These are phyloP conservation scores for Eutrema japonicum DNA, from an alignment of 345 rosid genomes.

Conservation along the genomic window DNA sequence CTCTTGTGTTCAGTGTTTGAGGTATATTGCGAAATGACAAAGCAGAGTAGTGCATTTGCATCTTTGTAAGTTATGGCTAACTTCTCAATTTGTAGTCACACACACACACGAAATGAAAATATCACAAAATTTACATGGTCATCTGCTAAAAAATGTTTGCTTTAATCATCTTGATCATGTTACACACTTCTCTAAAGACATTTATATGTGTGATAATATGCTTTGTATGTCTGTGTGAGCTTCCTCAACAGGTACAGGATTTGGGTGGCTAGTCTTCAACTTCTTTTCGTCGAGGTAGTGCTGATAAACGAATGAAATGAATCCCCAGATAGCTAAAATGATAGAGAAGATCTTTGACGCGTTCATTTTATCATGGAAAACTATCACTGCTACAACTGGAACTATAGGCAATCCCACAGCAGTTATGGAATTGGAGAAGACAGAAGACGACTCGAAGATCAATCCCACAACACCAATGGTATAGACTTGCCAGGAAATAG, in stretches of 20 bases:
- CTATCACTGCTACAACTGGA: constrained; percentile 58
- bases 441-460: constrained; percentile 64
- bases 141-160: not conserved
- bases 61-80: constrained; percentile 7
- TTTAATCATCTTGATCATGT: constrained; percentile 1
- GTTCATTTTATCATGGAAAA: constrained; percentile 59
- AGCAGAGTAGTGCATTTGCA: constrained; percentile 6
- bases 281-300: constrained; percentile 54
- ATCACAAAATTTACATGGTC: not conserved
- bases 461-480: constrained; percentile 52
- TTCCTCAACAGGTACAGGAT: constrained; percentile 26
- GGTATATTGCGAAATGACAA: not conserved
- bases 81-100: not conserved
- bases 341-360: constrained; percentile 57
- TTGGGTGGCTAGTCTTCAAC: constrained; percentile 24
- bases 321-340: constrained; percentile 65
- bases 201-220: not conserved
- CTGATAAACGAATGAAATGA: constrained; percentile 60
- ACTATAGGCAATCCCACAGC: constrained; percentile 60
- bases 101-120: not conserved
- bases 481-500: constrained; percentile 56
- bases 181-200: too few species aligned
- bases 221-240: constrained; percentile 21
- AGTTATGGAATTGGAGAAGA: constrained; percentile 55
- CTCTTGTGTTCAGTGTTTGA: not conserved